Conservation (phyloP, 495 filamentous ascomycete genomes). For the Penicillium longicatenatum region DNA sequence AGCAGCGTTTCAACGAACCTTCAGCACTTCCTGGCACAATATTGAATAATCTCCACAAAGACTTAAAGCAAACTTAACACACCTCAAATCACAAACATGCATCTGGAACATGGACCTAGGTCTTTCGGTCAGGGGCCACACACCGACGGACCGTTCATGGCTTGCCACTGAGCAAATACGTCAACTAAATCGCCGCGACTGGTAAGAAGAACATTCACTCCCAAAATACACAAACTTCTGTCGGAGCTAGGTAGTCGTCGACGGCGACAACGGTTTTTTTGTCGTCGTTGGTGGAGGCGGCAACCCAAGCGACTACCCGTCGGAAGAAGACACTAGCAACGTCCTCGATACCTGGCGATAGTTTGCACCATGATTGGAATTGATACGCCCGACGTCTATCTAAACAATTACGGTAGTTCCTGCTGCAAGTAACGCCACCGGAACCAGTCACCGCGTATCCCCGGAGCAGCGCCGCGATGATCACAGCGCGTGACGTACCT, state of each 20-base stretch:
- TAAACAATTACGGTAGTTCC: conserved; percentile 42
- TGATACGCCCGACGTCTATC: conserved; percentile 53
- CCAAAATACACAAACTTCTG: conserved; percentile 54
- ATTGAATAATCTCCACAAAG: conserved; percentile 36
- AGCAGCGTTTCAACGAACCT: conserved; percentile 31
- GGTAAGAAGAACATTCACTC: conserved; percentile 45
- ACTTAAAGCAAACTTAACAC: conserved; percentile 29
- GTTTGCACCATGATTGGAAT: conserved; percentile 47
- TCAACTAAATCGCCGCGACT: conserved; percentile 44
- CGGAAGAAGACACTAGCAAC: conserved; percentile 41
- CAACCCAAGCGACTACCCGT: conserved; percentile 48
- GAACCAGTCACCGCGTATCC: conserved; percentile 52
- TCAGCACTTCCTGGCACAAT: conserved; percentile 28
- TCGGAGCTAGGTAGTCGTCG: conserved; percentile 39
- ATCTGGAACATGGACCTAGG: conserved; percentile 36
- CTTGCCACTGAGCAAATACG: conserved; percentile 48
- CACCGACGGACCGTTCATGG: conserved; percentile 56
- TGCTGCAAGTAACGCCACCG: conserved; percentile 47
- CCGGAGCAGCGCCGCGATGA: conserved; percentile 53
- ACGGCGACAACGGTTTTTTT: conserved; percentile 33
- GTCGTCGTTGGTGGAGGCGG: conserved; percentile 47
- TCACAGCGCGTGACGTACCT: conserved; percentile 47
- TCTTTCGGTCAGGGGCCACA: conserved; percentile 41
- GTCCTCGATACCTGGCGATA: conserved; percentile 49
- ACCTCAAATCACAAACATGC: conserved; percentile 26